phyloP scores from a whole-genome alignment of 768 basidiomycete species.

The Lepiota venenata region DNA sequence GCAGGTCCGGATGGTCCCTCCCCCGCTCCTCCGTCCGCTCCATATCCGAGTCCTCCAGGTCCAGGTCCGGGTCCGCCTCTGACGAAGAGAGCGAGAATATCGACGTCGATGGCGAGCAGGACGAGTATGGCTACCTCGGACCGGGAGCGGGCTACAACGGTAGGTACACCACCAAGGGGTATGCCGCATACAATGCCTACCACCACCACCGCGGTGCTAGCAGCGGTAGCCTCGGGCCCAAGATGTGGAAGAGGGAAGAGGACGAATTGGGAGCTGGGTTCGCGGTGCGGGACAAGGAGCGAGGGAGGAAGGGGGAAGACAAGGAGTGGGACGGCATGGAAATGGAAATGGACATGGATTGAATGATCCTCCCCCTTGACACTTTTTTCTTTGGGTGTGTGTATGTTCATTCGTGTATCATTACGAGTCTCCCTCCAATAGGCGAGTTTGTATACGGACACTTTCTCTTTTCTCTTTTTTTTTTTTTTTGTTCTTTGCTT shows the following conservation, averaged over 20 bases:
- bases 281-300: slow-evolving; percentile 37
- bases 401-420: no score
- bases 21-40: slow-evolving; percentile 52
- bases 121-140: slow-evolving; percentile 15
- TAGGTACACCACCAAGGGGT: slow-evolving; percentile 5
- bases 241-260: slow-evolving; percentile 38
- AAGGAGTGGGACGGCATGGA: slow-evolving; percentile 44
- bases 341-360: slow-evolving; percentile 69
- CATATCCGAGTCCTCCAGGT: slow-evolving; percentile 32
- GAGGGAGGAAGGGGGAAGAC: slow-evolving; percentile 33
- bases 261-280: slow-evolving; percentile 32
- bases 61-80: slow-evolving; percentile 27
- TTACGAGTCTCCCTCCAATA: no score
- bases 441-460: no score
- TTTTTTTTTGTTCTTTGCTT: no score
- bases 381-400: not conserved
- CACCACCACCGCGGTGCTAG: slow-evolving; percentile 9
- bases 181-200: slow-evolving; percentile 13
- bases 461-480: no score
- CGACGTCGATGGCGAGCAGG: slow-evolving; percentile 23
- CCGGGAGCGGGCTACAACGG: slow-evolving; percentile 12
- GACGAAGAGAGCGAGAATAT: slow-evolving; percentile 23
- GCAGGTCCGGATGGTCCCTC: slow-evolving; percentile 45
- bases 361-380: slow-evolving; percentile 23
- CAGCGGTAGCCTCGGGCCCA: slow-evolving; percentile 3